Evolutionary conservation across 257 asterid species (phyloP), one percentile per base, ranked within the genome.

Genomic region (Plantago ovata): DNA sequence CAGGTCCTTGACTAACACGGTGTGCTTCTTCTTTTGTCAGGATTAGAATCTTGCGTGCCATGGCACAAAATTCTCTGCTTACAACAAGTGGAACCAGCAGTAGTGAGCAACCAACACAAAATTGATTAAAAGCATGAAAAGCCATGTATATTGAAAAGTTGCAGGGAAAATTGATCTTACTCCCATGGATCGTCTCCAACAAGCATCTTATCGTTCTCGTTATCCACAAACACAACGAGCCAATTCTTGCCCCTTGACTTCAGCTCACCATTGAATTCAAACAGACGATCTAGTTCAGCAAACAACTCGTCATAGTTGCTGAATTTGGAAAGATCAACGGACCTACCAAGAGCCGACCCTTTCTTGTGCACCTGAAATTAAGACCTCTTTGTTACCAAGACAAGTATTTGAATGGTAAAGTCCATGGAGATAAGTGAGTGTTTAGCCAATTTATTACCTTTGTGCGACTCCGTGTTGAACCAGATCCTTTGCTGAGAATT

Each of bases 271-370:
- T 77, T 71, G 9, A 84, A 65, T 22, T 76, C 83, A 20, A 87
- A 87, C 73, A 87, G 68, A 33, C 62, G 66, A 72, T 87, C 95
- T 67, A 87, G 64, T 47, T 81, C 95, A 2, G 28, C 53, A 12
- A 79, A 62, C 3, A 87, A 85, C 23, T 87, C 85, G 41, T 87
- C 75, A n/a, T 84, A 87, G 71, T 13, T 79, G 63, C 69, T 73
- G 62, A 92, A 85, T 72, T 85, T 88, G 22, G 92, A 65, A 66
- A 92, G 97, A 74, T 92, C 95, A 67, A 92, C 94, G 9, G 96
- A 92, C 74, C 98, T 85, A 57, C 98, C 98, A 42, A 92, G 96
- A 28, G 95, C 95, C 33, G 79, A 58, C 16, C 98, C 98, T 73
- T 83, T 94, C 74, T 92, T 92, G 48, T 83, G 98, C 65, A 92